A percentile compares a stretch with the other conserved stretches of the same genome.
These are phyloP conservation scores for Trichoderma sp. DNA, from an alignment of 2,329 filamentous ascomycete genomes.

Conservation along the genomic window DNA sequence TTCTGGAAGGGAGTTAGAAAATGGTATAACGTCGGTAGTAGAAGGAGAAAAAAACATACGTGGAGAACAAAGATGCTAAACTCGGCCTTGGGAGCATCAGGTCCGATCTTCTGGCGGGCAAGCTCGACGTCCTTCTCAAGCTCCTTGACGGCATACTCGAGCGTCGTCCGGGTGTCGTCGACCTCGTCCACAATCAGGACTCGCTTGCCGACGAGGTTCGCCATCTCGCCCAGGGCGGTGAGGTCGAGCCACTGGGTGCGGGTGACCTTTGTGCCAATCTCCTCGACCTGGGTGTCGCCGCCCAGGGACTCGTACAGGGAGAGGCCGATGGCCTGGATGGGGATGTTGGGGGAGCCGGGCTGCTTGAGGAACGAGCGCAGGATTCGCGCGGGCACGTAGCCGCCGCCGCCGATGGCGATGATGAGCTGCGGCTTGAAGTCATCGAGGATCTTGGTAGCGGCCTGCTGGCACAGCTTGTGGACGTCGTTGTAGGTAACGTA, in stretches of 20 bases:
- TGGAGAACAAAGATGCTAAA: constrained; percentile 97
- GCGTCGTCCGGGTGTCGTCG: constrained; percentile 89
- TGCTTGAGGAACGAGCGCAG: constrained; percentile 96
- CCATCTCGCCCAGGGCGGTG: constrained; percentile 77
- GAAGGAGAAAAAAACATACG: too few relatives aligned
- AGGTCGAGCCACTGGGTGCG: constrained; percentile 98
- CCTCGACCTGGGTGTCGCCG: constrained; percentile 59
- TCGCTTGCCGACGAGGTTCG: constrained; percentile 86
- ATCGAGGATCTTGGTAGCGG: constrained; percentile 77
- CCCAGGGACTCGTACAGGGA: constrained; percentile 91
- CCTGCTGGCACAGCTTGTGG: constrained; percentile 93
- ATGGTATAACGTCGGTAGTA: too few relatives aligned
- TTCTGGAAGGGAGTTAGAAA: constrained; percentile 65
- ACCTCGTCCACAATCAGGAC: constrained; percentile 94
- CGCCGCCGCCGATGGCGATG: constrained; percentile 96
- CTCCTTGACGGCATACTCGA: constrained; percentile 92
- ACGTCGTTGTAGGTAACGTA: constrained; percentile 95
- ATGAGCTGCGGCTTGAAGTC: constrained; percentile 93
- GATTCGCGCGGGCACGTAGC: constrained; percentile 96
- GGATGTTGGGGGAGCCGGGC: constrained; percentile 86
- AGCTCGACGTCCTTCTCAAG: constrained; percentile 90
- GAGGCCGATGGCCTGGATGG: constrained; percentile 97
- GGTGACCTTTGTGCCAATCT: constrained; percentile 88
- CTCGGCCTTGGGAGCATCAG: constrained; percentile 67
- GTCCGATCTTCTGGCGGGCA: constrained; percentile 72